phyloP scores from a whole-genome alignment of 257 asterid species.

The Nyctanthes arbortristis region DNA sequence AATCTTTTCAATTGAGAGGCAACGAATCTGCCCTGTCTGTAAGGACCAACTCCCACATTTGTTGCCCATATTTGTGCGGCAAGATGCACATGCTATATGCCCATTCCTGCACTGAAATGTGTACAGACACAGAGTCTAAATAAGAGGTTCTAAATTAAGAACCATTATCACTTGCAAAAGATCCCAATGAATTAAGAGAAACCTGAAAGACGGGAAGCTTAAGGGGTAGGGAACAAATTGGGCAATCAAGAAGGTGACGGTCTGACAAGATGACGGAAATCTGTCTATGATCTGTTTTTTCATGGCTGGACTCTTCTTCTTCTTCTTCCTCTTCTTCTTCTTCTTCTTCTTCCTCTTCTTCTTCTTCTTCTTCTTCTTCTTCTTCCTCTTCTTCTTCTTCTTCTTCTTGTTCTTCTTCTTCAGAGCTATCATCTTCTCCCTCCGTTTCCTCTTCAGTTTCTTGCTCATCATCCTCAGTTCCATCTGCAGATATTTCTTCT shows the following conservation, averaged over 20 bases:
- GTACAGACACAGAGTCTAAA: too few species aligned
- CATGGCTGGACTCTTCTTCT: conserved; percentile 17
- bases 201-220: conserved; percentile 75
- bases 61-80: conserved; percentile 48
- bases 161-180: not conserved
- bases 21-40: conserved; percentile 70
- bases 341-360: too few species aligned
- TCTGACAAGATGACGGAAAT: conserved; percentile 53
- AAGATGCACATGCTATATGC: conserved; percentile 69
- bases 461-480: too few species aligned
- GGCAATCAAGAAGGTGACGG: conserved; percentile 74
- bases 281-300: too few species aligned
- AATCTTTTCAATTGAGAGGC: conserved; percentile 73
- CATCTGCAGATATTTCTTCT: not conserved
- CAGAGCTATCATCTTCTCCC: too few species aligned
- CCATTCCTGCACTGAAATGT: conserved; percentile 74
- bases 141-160: too few species aligned
- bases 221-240: conserved; percentile 61
- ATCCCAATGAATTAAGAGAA: not conserved
- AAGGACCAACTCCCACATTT: conserved; percentile 63
- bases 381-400: conserved; percentile 12
- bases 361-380: not conserved
- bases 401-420: too few species aligned
- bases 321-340: too few species aligned
- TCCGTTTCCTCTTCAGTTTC: not conserved